Percentiles rank a stretch among this genome's conserved stretches.
These are phyloP conservation scores for Spatholobus suberectus DNA, from an alignment of 306 rosid genomes.

Conservation along the genomic window DNA sequence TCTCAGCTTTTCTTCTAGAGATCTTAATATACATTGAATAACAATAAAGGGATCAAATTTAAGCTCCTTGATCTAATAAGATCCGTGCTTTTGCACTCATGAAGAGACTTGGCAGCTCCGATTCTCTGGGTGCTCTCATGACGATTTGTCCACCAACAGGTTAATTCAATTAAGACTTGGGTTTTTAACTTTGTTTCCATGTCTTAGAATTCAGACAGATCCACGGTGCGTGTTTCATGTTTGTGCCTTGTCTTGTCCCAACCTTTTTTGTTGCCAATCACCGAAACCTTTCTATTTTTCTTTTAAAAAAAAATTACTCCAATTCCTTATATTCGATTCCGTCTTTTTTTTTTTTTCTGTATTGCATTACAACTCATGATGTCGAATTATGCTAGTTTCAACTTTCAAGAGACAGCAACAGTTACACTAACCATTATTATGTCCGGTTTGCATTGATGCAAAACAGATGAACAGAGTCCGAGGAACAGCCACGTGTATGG, in stretches of 20 bases:
- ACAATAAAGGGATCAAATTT: slow-evolving; percentile 25
- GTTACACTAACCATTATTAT: too few relatives aligned
- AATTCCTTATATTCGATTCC: too few relatives aligned
- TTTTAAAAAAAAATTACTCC: too few relatives aligned
- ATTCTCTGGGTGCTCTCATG: slow-evolving; percentile 74
- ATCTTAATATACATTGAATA: slow-evolving; percentile 43
- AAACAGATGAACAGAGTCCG: slow-evolving; percentile 68
- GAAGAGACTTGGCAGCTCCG: slow-evolving; percentile 83
- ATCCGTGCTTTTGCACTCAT: slow-evolving; percentile 51
- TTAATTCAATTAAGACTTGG: slow-evolving; percentile 26
- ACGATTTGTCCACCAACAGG: slow-evolving; percentile 74
- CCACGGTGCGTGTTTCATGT: slow-evolving; percentile 13
- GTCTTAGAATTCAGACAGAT: slow-evolving; percentile 41
- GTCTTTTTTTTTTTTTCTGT: not conserved
- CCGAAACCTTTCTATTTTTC: not conserved
- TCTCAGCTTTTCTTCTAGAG: slow-evolving; percentile 40
- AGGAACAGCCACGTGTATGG: slow-evolving; percentile 69
- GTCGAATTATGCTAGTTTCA: too few relatives aligned
- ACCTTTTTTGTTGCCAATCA: slow-evolving; percentile 7
- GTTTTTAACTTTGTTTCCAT: not conserved
- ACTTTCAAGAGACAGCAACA: too few relatives aligned
- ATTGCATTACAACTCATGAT: slow-evolving; percentile 30
- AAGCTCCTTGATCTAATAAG: slow-evolving; percentile 44
- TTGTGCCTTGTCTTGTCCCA: slow-evolving; percentile 35
- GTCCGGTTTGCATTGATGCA: slow-evolving; percentile 37